phyloP scores from a whole-genome alignment of 2,329 filamentous ascomycete species.

The Cladosporium sp. region DNA sequence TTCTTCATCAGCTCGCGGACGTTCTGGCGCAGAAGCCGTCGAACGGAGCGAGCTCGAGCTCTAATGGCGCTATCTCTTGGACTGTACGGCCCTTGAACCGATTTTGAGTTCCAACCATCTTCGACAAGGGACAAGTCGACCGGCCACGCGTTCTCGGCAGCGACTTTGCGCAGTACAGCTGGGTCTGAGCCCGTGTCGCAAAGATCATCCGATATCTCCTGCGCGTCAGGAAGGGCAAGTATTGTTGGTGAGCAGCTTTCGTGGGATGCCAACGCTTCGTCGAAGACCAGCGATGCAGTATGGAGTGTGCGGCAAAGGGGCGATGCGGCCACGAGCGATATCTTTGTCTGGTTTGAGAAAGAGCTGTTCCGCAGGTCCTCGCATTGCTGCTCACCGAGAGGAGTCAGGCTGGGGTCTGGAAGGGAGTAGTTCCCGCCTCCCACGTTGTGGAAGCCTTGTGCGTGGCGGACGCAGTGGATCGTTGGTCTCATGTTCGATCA shows the following conservation, averaged over 20 bases:
- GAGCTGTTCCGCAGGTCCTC: background rate
- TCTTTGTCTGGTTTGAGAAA: slow-evolving; percentile 4
- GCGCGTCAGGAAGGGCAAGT: slow-evolving; percentile 8
- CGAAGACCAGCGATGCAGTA: slow-evolving; percentile 4
- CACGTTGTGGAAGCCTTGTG: slow-evolving; percentile 9
- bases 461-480: slow-evolving; percentile 10
- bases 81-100: background rate
- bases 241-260: background rate
- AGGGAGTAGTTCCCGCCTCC: slow-evolving; percentile 2
- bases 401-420: slow-evolving; percentile 2
- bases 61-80: background rate
- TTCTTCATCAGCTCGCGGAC: background rate
- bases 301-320: slow-evolving; percentile 8
- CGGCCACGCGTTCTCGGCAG: background rate
- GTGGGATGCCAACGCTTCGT: background rate
- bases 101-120: background rate
- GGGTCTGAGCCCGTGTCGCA: slow-evolving; percentile 1
- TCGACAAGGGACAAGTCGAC: background rate
- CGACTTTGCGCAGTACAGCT: background rate
- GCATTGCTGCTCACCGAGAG: slow-evolving; percentile 4
- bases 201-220: slow-evolving; percentile 1
- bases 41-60: background rate
- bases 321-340: slow-evolving; percentile 5
- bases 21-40: background rate
- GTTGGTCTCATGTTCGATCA: background rate